Evolutionary conservation across 768 basidiomycete genomes (phyloP), one percentile per base, ranked within the genome.

Genomic region (Leccinum subgranulosum): DNA sequence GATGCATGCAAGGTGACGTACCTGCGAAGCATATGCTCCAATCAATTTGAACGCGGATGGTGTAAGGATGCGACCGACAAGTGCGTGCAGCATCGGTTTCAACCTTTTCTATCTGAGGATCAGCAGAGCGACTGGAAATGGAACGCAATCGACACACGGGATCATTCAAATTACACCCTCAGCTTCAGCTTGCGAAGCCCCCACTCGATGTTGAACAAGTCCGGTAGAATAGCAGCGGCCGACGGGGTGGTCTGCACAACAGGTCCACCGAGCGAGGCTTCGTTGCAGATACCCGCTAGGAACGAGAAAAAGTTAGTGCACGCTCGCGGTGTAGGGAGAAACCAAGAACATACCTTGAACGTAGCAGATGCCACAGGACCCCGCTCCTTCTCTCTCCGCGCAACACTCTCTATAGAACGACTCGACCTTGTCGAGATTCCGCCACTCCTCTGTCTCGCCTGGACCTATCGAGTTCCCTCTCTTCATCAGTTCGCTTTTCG

Each of bases 61-160:
- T 67, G 91, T 92, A 55, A 99, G 77, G 90, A 91, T 19, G 93
- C 87, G 25, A 98, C 78, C 2, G 90, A 93, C n/a, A 98, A 79
- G 64, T 86, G 94, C 85, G 68, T 98, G 95, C 1, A 98, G 76
- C 10, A 98, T 85, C 2, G 90, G 90, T 75, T 97, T 98, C 50
- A 98, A 72, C n/a, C 47, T 84, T 33, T 14, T 82, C 91, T 92
- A 66, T 27, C 36, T 10, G 25, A 21, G 9, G 15, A 23, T 64
- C 34, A 63, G 51, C 33, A 49, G 3, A 7, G 25, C 17, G 45
- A 25, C 14, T 33, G 34, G 2, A 50, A 46, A 27, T 21, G 58
- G 49, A 28, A 25, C 1, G 19, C n/a, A 53, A 23, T 46, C 46
- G 45, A 69, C 55, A 6, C 73, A 94, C 34, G 11, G 31, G 1